A percentile compares a stretch with the other conserved stretches of the same genome.
Evolutionary conservation across 129 eudicot genomes (phyloP).

Genomic region (Flaveria trinervia): DNA sequence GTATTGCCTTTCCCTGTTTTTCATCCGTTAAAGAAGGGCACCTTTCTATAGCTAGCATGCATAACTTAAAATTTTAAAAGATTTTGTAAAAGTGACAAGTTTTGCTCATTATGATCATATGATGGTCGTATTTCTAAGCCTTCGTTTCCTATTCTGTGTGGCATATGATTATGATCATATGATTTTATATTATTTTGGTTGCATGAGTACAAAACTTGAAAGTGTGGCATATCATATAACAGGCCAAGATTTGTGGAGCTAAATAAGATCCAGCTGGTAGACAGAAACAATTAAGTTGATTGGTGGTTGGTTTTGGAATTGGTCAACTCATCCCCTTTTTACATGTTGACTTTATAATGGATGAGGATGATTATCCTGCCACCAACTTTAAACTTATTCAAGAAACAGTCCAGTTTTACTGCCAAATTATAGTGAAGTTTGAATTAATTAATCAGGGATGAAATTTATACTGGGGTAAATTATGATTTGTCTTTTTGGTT

Average conservation of each 20-base stretch:
- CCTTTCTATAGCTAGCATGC: conserved; percentile 5
- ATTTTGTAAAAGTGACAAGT: conserved; percentile 13
- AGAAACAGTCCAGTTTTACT: too few species aligned
- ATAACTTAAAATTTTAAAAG: not conserved
- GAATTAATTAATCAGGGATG: too few species aligned
- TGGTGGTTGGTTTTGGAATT: conserved; percentile 51
- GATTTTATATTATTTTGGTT: not conserved
- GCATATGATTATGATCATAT: not conserved
- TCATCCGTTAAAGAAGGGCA: conserved; percentile 2
- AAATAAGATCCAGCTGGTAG: conserved; percentile 11
- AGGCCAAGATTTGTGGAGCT: not conserved
- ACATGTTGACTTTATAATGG: conserved; percentile 20
- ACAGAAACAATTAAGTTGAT: not conserved
- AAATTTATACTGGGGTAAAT: too few species aligned
- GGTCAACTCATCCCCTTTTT: conserved; percentile 47
- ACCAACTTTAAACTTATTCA: too few species aligned
- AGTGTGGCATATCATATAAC: not conserved
- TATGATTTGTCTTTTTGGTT: too few species aligned
- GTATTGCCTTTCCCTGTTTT: not conserved
- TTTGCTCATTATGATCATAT: not conserved
- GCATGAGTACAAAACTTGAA: not conserved
- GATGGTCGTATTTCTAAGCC: not conserved
- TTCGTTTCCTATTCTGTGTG: conserved; percentile 4
- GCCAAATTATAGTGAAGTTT: too few species aligned
- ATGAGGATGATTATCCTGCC: too few species aligned